phyloP scores from a whole-genome alignment of 305 asterid genomes.

The Coffea humblotiana region DNA sequence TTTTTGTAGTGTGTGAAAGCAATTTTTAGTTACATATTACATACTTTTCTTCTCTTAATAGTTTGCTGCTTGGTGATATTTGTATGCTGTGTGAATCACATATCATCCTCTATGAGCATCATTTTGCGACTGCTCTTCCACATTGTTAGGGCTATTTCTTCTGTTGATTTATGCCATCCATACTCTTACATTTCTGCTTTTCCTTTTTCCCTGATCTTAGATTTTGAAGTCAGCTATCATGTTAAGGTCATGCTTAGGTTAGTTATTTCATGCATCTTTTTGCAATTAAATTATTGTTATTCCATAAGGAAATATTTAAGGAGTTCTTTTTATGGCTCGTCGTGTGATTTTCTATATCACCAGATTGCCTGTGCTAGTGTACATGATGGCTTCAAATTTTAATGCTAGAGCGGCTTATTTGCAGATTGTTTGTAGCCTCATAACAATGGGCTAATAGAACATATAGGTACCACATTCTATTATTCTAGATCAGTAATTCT shows the following conservation, averaged over 20 bases:
- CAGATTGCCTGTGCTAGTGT: background rate
- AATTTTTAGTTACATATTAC: background rate
- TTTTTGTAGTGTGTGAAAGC: background rate
- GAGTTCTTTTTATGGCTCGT: background rate
- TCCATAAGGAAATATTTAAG: background rate
- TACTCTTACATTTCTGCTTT: background rate
- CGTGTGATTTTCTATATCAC: background rate
- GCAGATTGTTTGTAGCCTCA: background rate
- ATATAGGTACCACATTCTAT: background rate
- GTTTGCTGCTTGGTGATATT: background rate
- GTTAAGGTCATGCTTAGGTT: background rate
- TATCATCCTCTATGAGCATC: background rate
- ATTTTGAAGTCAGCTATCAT: background rate
- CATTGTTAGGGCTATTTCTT: background rate
- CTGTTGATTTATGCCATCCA: background rate
- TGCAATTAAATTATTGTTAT: background rate
- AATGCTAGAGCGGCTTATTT: background rate
- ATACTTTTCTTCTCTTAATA: background rate
- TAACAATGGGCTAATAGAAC: background rate
- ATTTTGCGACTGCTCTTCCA: background rate
- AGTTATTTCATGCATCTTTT: background rate
- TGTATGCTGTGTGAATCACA: background rate
- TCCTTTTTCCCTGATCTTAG: background rate
- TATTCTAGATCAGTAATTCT: background rate
- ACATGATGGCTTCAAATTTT: background rate